These are phyloP conservation scores for Elaeis oleifera DNA, from an alignment of 202 grass and related monocot genomes.

Conservation along the genomic window DNA sequence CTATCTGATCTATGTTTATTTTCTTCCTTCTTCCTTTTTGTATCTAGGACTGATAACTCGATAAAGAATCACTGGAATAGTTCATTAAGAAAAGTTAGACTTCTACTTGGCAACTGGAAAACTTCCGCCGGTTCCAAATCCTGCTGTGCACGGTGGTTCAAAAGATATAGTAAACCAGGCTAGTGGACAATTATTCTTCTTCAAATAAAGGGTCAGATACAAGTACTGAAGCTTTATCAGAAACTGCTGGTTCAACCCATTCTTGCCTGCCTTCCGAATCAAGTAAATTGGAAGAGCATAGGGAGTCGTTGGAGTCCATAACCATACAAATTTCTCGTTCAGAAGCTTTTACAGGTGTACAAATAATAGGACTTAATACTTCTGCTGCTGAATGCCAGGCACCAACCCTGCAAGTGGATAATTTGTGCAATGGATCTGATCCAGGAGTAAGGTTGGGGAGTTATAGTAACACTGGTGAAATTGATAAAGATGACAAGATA, in stretches of 20 bases:
- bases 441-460: constrained; percentile 9
- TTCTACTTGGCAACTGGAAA: constrained; percentile 21
- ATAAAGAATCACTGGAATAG: constrained; percentile 35
- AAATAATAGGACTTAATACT: constrained; percentile 29
- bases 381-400: constrained; percentile 28
- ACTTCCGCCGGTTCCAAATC: constrained; percentile 11
- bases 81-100: constrained; percentile 23
- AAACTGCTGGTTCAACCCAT: constrained; percentile 4
- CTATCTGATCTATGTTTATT: not conserved
- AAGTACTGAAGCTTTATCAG: not conserved
- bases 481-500: constrained; percentile 20
- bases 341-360: constrained; percentile 23
- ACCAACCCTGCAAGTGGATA: constrained; percentile 15
- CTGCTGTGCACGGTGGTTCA: not conserved
- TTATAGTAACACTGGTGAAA: constrained; percentile 23
- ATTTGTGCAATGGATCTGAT: constrained; percentile 11
- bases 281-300: constrained; percentile 5
- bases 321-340: constrained; percentile 22
- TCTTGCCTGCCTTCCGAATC: not conserved
- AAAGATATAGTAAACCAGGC: not conserved
- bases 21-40: not conserved
- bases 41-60: constrained; percentile 25
- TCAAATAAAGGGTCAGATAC: not conserved
- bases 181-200: not conserved
- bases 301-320: constrained; percentile 25